Base-by-base conservation (phyloP, 140 eudicot species). In the Bidens hawaiensis region DNA sequence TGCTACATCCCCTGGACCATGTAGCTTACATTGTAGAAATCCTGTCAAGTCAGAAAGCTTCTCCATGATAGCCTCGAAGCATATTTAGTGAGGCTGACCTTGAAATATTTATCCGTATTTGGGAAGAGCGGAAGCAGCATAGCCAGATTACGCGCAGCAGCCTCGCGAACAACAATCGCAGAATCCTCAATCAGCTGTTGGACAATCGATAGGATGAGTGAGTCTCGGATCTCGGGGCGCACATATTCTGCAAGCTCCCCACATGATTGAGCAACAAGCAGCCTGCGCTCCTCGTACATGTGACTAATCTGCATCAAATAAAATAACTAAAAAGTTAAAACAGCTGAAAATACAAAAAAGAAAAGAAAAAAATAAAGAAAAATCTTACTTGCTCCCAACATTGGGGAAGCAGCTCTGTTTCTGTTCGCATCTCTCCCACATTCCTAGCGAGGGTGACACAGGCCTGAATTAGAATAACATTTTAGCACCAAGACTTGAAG, bases 21-120 rank as follows among this genome's bases (percentile, higher is more conserved):
- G 74, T 79, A 85, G 99, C 96, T 91, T 91, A 87, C 98, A 68
- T 84, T 91, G 95, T 91, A 83, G 89, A 65, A 90, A 86, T 76
- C 69, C 91, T 84, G 96, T 80, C 90, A 84, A 79, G 94, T 84
- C 96, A 80, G 87, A 87, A 75, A 79, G 84, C 96, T 80, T 87
- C 96, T 76, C 95, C 95, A 82, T 84, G 91, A 87, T 87, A 78
- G 94, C 95, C 95, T 82, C 86, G 96, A 82, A 83, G 86, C 95
- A 78, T 85, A 79, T 86, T 75, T 83, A 90, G 94, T 84, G 95
- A 91, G 86, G 96, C 95, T 91, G 96, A 91, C 99, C 99, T 91
- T 91, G 95, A 87, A 76, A 91, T 87, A 87, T 91, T 91, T 91
- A 74, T 84, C 95, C 53, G 67, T 78, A 70, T 81, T 91, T 71